Conservation (phyloP, 108 stramenopile species). For the Conticribra guillardii region DNA sequence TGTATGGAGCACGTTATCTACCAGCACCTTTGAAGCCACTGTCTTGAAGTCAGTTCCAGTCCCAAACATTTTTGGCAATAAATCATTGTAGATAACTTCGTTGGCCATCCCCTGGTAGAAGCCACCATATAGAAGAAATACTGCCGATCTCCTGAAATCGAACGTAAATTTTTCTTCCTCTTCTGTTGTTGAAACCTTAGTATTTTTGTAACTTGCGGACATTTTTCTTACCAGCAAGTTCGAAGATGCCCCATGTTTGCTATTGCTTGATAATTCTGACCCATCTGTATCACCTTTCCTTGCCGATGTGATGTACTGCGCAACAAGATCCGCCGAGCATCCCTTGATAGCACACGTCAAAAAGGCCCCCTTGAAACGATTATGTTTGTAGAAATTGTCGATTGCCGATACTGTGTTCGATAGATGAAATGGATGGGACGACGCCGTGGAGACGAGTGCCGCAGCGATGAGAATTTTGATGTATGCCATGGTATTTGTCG, state of each 20-base stretch:
- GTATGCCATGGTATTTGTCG: no score
- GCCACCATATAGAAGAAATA: constrained; percentile 63
- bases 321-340: constrained; percentile 61
- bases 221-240: no score
- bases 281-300: no score
- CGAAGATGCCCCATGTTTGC: background rate
- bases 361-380: constrained; percentile 65
- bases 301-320: constrained; percentile 33
- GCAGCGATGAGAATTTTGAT: no score
- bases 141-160: constrained; percentile 44
- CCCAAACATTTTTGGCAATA: constrained; percentile 49
- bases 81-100: constrained; percentile 50
- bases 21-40: constrained; percentile 49
- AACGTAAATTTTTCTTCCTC: constrained; percentile 18
- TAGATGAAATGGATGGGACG: constrained; percentile 14
- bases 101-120: constrained; percentile 62
- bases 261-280: constrained; percentile 8
- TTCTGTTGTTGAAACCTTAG: constrained; percentile 1
- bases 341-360: constrained; percentile 69
- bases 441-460: no score
- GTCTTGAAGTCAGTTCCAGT: constrained; percentile 27
- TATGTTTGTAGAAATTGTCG: constrained; percentile 55
- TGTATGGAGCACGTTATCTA: constrained; percentile 13
- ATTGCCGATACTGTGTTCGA: constrained; percentile 24
- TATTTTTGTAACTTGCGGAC: background rate